A percentile compares a stretch with the other conserved stretches of the same genome.
phyloP scores from a whole-genome alignment of 768 basidiomycete genomes.

The Naganishia friedmannii region DNA sequence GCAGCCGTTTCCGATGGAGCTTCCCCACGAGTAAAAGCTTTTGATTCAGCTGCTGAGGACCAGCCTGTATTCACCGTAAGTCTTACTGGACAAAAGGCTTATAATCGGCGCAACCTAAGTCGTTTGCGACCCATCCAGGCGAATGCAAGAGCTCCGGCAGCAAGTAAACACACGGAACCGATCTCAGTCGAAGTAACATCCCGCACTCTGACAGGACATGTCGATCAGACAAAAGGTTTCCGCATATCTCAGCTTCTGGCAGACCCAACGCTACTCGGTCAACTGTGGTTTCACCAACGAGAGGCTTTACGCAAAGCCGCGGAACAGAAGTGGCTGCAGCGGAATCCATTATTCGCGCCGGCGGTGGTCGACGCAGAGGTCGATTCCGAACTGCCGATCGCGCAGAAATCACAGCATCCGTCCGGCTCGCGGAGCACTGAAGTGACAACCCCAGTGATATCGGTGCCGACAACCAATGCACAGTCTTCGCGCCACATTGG shows the following conservation, averaged over 20 bases:
- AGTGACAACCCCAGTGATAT: background rate
- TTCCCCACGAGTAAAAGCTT: background rate
- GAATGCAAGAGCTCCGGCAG: background rate
- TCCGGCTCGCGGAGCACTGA: background rate
- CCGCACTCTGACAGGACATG: background rate
- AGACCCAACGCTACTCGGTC: background rate
- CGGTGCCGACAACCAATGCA: background rate
- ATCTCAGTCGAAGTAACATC: background rate
- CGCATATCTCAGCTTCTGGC: slow-evolving; percentile 9
- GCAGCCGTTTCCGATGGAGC: background rate
- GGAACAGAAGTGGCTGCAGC: slow-evolving; percentile 12
- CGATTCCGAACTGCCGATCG: background rate
- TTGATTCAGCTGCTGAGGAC: background rate
- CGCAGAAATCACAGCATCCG: background rate
- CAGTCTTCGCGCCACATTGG: background rate
- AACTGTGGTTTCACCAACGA: background rate
- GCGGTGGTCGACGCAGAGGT: background rate
- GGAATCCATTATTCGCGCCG: background rate
- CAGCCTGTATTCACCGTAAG: background rate
- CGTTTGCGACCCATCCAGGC: background rate
- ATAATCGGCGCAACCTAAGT: too few species aligned
- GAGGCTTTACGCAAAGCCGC: slow-evolving; percentile 11
- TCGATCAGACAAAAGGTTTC: background rate
- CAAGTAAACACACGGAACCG: background rate
- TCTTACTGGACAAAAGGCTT: background rate